Base-by-base conservation (phyloP, 164 flowering plant genomes). In the Paratinospora sagittata region DNA sequence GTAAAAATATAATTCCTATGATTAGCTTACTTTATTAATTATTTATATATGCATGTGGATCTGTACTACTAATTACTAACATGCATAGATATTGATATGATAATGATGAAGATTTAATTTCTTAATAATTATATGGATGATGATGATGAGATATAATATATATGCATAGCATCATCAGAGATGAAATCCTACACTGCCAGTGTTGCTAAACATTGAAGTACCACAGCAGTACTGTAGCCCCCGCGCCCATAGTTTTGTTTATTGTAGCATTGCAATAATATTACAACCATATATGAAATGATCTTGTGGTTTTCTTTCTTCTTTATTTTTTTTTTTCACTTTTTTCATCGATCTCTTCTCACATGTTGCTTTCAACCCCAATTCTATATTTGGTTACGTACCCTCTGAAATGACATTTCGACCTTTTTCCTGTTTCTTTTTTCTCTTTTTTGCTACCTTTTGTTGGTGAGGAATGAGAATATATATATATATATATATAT, bases 331-430 rank as follows among this genome's bases (percentile, higher is more conserved):
- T n/a, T n/a, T 17, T 21, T 12, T 43, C 47, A 30, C 14, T 43
- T 19, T 23, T 55, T n/a, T 55, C 17, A 3, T 55, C 17, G 2
- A 21, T 55, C 24, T 55, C n/a, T 55, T 55, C 24, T n/a, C 61
- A 55, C 61, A 19, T 55, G 61, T 55, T 55, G 61, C 61, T 55
- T 55, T 55, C 61, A 55, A 16, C 23, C 23, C 61, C 61, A 55
- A n/a, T n/a, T 55, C 61, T 55, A 52, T 52, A 11, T 41, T 41
- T 41, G 13, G 45, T 41, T 41, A 41, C 45, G 60, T 52, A 19
- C 60, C 7, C 60, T 52, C 23, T 19, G 60, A 52, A 16, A 8
- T 52, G 60, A 52, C 60, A 52, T 17, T 17, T 52, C 60, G 3
- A 16, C 4, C 60, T 16, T 19, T 52, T 52, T 1, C 60, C 23